Conservation (phyloP, 1,139 yeast species). For the Debaryomycetaceae sp. region DNA sequence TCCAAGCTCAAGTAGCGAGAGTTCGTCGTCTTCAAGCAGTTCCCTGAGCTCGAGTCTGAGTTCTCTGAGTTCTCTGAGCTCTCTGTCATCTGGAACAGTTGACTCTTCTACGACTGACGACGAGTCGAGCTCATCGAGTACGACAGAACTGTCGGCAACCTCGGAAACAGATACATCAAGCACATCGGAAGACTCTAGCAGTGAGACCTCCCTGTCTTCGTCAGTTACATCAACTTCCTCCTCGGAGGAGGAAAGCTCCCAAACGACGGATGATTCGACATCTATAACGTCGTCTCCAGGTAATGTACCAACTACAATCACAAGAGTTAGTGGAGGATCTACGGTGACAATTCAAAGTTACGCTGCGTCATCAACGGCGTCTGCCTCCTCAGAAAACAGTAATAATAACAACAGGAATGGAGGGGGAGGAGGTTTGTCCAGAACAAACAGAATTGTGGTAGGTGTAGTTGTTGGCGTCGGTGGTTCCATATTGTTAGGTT, state of each 20-base stretch:
- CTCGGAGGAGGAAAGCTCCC: neutral
- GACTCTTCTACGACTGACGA: neutral
- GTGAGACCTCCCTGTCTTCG: neutral
- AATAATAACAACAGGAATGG: slow-evolving; percentile 9
- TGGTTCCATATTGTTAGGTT: slow-evolving; percentile 39
- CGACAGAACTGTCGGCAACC: neutral
- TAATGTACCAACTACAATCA: slow-evolving; percentile 21
- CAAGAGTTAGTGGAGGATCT: slow-evolving; percentile 33
- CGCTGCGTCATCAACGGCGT: slow-evolving; percentile 21
- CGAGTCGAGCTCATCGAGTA: neutral
- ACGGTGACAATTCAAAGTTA: slow-evolving; percentile 41
- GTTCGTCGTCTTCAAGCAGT: neutral
- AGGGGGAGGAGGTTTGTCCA: slow-evolving; percentile 33
- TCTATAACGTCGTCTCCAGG: neutral
- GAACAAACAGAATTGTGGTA: slow-evolving; percentile 44
- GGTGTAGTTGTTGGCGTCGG: slow-evolving; percentile 54
- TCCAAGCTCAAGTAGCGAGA: neutral
- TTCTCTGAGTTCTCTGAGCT: neutral
- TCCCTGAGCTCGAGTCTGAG: neutral
- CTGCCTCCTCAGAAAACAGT: slow-evolving; percentile 20
- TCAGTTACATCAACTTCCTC: neutral
- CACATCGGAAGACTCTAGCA: neutral
- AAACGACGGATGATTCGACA: neutral
- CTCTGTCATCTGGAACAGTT: neutral
- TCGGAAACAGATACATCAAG: neutral